These are phyloP conservation scores for Lentinus tigrinus DNA, from an alignment of 768 basidiomycete species.

Conservation along the genomic window DNA sequence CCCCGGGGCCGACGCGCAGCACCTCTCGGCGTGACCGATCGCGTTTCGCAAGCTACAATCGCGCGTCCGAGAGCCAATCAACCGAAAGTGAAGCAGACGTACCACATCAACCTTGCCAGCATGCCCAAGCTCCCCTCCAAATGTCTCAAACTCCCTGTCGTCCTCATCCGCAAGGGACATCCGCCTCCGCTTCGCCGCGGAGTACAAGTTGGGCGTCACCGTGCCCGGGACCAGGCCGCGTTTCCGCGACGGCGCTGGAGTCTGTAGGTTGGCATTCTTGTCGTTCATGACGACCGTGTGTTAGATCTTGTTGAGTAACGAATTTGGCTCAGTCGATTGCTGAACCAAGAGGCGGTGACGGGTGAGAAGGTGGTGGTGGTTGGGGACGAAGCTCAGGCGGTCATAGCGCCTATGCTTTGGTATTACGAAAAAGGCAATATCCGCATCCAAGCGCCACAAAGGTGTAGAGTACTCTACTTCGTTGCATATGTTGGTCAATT, in stretches of 20 bases:
- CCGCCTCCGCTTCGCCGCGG: constrained; percentile 39
- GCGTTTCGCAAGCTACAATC: background rate
- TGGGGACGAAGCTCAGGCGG: background rate
- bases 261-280: constrained; percentile 3
- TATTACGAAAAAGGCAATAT: background rate
- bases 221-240: constrained; percentile 29
- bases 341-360: too few species aligned
- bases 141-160: background rate
- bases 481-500: too few species aligned
- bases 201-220: constrained; percentile 37
- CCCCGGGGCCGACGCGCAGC: background rate
- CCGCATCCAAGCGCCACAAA: background rate
- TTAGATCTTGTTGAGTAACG: background rate
- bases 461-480: too few species aligned
- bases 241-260: constrained; percentile 17
- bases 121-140: background rate
- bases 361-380: constrained; percentile 10
- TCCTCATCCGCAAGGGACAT: constrained; percentile 30
- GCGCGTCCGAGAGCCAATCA: constrained; percentile 19
- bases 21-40: background rate
- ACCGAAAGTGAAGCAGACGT: constrained; percentile 27
- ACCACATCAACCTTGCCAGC: constrained; percentile 37
- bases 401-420: background rate
- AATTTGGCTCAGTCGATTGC: background rate
- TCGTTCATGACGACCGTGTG: background rate